Conservation (phyloP, 2,329 filamentous ascomycete species). For the Colletotrichum tropicale region DNA sequence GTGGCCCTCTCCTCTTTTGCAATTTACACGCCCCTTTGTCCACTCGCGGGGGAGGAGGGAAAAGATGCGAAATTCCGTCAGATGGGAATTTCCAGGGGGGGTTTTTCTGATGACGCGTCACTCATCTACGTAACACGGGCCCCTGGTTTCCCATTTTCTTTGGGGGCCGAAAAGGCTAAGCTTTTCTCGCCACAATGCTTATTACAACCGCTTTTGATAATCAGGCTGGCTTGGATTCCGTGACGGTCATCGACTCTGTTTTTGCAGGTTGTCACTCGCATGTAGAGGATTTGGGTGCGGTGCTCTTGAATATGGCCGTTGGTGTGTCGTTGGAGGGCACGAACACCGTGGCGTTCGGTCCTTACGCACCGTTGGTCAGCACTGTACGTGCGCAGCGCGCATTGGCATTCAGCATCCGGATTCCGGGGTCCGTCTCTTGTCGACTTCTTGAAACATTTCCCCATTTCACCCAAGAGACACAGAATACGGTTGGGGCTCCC, state of each 20-base stretch:
- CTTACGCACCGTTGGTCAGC: neutral
- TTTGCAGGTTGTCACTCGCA: neutral
- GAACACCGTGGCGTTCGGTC: neutral
- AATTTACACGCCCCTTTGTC: neutral
- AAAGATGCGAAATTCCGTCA: neutral
- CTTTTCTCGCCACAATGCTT: constrained; percentile 15
- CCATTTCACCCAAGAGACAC: neutral
- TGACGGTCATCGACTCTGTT: neutral
- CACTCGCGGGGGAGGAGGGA: neutral
- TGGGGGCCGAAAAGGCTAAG: constrained; percentile 11
- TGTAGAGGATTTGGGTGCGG: neutral
- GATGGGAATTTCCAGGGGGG: neutral
- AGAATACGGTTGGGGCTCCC: neutral
- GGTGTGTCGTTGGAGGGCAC: neutral
- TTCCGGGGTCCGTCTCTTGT: neutral
- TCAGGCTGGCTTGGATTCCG: neutral
- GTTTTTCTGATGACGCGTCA: neutral
- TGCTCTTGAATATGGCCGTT: neutral
- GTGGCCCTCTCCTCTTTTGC: neutral
- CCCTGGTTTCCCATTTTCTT: neutral
- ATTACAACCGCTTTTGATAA: constrained; percentile 6
- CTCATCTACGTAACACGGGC: constrained; percentile 6
- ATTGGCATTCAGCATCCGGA: neutral
- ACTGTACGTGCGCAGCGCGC: neutral
- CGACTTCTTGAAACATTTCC: neutral